Base-by-base conservation (phyloP, 176 grass and related monocot genomes). In the Bothriochloa decipiens region DNA sequence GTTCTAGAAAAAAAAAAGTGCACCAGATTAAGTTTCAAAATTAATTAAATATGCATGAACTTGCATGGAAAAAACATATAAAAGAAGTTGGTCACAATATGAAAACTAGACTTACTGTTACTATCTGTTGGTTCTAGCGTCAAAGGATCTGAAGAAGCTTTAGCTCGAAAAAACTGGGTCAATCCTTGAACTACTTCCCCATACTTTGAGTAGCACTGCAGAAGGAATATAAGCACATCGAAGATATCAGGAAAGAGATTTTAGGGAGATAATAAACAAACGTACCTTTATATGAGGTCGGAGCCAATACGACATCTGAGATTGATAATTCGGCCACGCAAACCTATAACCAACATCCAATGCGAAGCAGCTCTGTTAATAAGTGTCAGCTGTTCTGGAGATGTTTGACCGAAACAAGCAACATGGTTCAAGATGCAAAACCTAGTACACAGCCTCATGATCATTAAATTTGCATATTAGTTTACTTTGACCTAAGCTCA, bases 231-330 rank as follows among this genome's bases (percentile, higher is more conserved):
- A 76, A 45, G 40, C 50, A 77, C 41, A 40, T 40, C 39, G 8
- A 37, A 40, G 39, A 40, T 40, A 40, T 6, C 39, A 81, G 75
- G 29, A 83, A 64, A 79, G 0, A 70, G 9, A 87, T 27, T 80
- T 70, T 43, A 81, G 66, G 58, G 50, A 77, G 78, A 42, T 75
- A 37, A 76, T 66, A 52, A 89, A 75, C 42, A 91, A 72, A 83
- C 32, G 17, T 70, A 90, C 96, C 93, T 95, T 95, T 87, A 93
- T 86, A 92, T 98, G 55, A 74, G 96, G 89, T 68, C 84, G 88
- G 47, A 98, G 87, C 93, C 96, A 98, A 67, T 95, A 92, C 14
- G 93, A 95, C 91, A 98, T 98, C 81, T 95, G 93, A 74, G 86
- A 89, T 89, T 95, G 92, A 73, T 83, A 90, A 86, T 86, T 88